Conservation (phyloP, 73 alveolate species). For the Paramecium bursaria region DNA sequence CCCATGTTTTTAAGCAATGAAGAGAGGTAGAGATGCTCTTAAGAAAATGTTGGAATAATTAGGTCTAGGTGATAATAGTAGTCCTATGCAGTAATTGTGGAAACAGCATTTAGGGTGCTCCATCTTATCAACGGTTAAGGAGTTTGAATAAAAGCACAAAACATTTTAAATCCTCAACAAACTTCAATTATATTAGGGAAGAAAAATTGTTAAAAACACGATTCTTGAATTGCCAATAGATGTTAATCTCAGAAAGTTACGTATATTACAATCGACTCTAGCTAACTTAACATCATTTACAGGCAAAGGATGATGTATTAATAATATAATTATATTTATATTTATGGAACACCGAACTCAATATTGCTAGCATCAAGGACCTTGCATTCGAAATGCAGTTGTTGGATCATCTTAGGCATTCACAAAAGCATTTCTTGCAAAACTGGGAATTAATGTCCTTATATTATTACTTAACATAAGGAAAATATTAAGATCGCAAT, state of each 20-base stretch:
- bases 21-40: conserved; percentile 47
- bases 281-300: conserved; percentile 48
- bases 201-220: conserved; percentile 29
- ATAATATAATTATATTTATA: too few species aligned
- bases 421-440: conserved; percentile 46
- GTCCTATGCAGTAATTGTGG: conserved; percentile 49
- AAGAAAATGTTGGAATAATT: conserved; percentile 48
- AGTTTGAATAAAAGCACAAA: not conserved
- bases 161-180: conserved; percentile 33
- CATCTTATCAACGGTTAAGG: conserved; percentile 2
- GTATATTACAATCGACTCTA: conserved; percentile 24
- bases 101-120: conserved; percentile 44
- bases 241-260: conserved; percentile 4
- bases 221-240: not conserved
- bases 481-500: not conserved
- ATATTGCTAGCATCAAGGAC: conserved; percentile 8
- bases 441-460: conserved; percentile 21
- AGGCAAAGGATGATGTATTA: conserved; percentile 30
- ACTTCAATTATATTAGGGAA: conserved; percentile 38
- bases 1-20: conserved; percentile 10
- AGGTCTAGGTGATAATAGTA: conserved; percentile 45
- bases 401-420: conserved; percentile 47
- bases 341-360: conserved; percentile 11
- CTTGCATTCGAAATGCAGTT: conserved; percentile 17
- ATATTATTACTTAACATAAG: conserved; percentile 23